Base-by-base conservation (phyloP, 2,329 filamentous ascomycete genomes). In the Parascedosporium putredinis region DNA sequence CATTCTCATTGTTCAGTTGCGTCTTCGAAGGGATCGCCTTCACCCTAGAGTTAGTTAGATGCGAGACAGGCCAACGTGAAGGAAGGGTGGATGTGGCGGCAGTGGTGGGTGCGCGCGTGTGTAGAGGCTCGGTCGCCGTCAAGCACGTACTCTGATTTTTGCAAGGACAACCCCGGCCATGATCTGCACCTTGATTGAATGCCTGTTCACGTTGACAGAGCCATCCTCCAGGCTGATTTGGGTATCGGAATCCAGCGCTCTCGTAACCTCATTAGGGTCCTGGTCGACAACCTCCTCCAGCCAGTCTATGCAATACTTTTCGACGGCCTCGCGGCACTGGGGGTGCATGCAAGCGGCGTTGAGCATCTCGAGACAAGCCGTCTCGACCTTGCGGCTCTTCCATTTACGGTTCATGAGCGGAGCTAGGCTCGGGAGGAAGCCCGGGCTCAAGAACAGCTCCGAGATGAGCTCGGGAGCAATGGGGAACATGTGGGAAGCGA, bases 311-410 rank as follows among this genome's bases (percentile, higher is more conserved):
- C 91, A 95, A 61, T 95, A 83, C 63, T 89, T 89, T 56, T 81
- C 78, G 53, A 97, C 86, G 7, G 86, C 85, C 56, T 90, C 86
- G 20, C 93, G 81, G 60, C 90, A 97, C 6, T 79, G 71, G 44
- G 81, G 76, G 61, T 94, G 86, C 66, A 95, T 86, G 65, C 89
- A 96, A 5, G 91, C 90, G 10, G 88, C 88, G 65, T 90, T 95
- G 51, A 98, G 75, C 68, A 98, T 81, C 60, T 96, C 87, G 56
- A 98, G 67, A 45, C 88, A 85, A 2, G 89, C 86, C 52, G 86
- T 84, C 66, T 95, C 89, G 20, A 97, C 84, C 58, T 88, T 88
- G 56, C 79, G 78, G 62, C 85, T 91, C 71, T 91, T 94, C 72
- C 84, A 86, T 62, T 84, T 88, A 57, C 83, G 79, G 55, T 84